These are phyloP conservation scores for Umbelopsis isabellina DNA, from an alignment of 192 early-diverging fungal species.

Conservation along the genomic window DNA sequence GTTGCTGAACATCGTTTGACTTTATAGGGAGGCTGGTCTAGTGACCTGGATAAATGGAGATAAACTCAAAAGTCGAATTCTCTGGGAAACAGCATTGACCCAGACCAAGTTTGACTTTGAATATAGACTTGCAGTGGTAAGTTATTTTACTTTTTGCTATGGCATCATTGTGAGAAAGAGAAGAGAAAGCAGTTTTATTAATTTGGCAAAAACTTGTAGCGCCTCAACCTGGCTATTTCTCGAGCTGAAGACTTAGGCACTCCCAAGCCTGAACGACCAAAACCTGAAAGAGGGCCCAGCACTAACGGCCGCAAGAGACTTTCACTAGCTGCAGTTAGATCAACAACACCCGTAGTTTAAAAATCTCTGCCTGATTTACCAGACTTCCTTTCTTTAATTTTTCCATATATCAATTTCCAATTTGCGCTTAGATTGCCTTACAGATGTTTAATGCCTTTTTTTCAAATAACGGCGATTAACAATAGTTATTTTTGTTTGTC, in stretches of 20 bases:
- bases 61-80: slow-evolving; percentile 31
- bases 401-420: neutral
- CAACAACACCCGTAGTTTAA: slow-evolving; percentile 11
- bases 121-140: slow-evolving; percentile 41
- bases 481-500: too few species aligned
- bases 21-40: slow-evolving; percentile 44
- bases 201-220: slow-evolving; percentile 21
- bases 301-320: slow-evolving; percentile 40
- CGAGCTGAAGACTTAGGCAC: slow-evolving; percentile 29
- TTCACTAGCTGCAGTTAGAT: slow-evolving; percentile 22
- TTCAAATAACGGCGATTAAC: neutral
- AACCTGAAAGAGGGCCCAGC: slow-evolving; percentile 30
- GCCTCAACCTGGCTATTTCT: slow-evolving; percentile 30
- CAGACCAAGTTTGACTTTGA: slow-evolving; percentile 56
- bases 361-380: neutral
- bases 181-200: slow-evolving; percentile 1
- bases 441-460: neutral
- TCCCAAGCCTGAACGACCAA: slow-evolving; percentile 27
- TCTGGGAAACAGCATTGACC: slow-evolving; percentile 47
- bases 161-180: too few species aligned
- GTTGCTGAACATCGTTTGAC: neutral
- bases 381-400: neutral
- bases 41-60: slow-evolving; percentile 42
- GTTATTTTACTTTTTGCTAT: neutral
- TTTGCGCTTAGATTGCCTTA: neutral